These are phyloP conservation scores for Fraxinus sp. DNA, from an alignment of 305 asterid genomes.

Conservation along the genomic window DNA sequence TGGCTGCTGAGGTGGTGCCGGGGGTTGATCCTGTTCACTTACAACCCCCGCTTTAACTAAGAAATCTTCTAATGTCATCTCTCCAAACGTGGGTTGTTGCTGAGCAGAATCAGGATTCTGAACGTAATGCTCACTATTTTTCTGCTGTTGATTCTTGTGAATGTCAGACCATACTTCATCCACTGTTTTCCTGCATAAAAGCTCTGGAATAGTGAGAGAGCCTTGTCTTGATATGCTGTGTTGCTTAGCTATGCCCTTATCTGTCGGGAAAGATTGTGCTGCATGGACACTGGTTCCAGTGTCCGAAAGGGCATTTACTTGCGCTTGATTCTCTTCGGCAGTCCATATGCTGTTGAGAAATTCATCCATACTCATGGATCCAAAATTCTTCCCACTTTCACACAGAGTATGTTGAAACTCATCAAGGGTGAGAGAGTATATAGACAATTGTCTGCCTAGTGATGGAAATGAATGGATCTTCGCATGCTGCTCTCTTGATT, in stretches of 20 bases:
- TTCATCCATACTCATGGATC: constrained; percentile 94
- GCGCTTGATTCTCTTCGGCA: constrained; percentile 77
- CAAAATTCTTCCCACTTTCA: constrained; percentile 71
- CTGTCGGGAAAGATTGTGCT: constrained; percentile 20
- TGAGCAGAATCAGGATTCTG: constrained; percentile 43
- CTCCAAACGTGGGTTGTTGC: constrained; percentile 63
- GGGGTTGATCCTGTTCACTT: constrained; percentile 41
- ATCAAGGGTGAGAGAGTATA: constrained; percentile 75
- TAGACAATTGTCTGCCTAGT: constrained; percentile 60
- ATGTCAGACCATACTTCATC: constrained; percentile 81
- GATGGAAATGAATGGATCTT: constrained; percentile 32
- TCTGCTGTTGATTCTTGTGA: constrained; percentile 37
- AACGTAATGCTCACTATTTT: constrained; percentile 18
- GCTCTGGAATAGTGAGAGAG: constrained; percentile 62
- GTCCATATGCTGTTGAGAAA: constrained; percentile 90
- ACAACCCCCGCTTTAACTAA: constrained; percentile 72
- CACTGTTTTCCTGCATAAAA: constrained; percentile 64
- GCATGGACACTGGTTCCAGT: neutral
- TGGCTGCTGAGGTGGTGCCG: constrained; percentile 40
- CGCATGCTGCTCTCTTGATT: constrained; percentile 32
- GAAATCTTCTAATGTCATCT: constrained; percentile 90
- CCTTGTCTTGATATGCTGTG: constrained; percentile 63
- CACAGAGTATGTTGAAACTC: constrained; percentile 48
- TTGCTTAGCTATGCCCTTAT: constrained; percentile 40
- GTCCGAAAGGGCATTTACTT: constrained; percentile 30